phyloP scores from a whole-genome alignment of 768 basidiomycete species.

The Amanita polypyramis region DNA sequence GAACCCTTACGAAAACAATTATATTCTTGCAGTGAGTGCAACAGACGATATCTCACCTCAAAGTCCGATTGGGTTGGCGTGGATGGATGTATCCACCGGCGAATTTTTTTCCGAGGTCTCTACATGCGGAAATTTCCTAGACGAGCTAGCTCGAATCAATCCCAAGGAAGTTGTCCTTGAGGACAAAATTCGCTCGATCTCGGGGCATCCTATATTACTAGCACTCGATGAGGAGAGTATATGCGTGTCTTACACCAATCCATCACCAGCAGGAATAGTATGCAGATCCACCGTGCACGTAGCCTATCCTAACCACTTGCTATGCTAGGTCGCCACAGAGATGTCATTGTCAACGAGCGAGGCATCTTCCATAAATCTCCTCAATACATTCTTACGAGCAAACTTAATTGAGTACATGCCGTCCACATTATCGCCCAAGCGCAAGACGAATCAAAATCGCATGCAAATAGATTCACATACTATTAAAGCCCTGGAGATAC shows the following conservation, averaged over 20 bases:
- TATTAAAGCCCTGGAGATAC: conserved; percentile 80
- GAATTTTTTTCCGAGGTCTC: conserved; percentile 77
- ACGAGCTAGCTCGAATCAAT: conserved; percentile 72
- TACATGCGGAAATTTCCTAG: conserved; percentile 45
- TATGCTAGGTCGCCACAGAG: neutral
- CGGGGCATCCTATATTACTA: conserved; percentile 35
- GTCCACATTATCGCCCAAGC: conserved; percentile 40
- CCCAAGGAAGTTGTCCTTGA: conserved; percentile 79
- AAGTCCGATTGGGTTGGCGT: conserved; percentile 60
- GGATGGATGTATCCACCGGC: conserved; percentile 92
- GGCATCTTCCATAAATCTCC: neutral
- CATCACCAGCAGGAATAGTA: neutral
- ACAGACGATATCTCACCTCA: conserved; percentile 6
- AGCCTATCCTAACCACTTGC: neutral
- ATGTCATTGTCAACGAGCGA: conserved; percentile 1
- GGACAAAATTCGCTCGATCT: conserved; percentile 21
- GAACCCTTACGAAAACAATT: conserved; percentile 82
- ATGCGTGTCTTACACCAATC: conserved; percentile 40
- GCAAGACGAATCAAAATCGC: conserved; percentile 41
- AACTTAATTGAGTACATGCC: conserved; percentile 79
- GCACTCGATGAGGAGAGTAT: conserved; percentile 43
- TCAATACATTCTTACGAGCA: conserved; percentile 39
- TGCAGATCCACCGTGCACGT: neutral
- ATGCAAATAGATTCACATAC: conserved; percentile 90
- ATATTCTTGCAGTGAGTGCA: conserved; percentile 58